Evolutionary conservation across 345 rosid species (phyloP).

Genomic region (Kandelia obovata): DNA sequence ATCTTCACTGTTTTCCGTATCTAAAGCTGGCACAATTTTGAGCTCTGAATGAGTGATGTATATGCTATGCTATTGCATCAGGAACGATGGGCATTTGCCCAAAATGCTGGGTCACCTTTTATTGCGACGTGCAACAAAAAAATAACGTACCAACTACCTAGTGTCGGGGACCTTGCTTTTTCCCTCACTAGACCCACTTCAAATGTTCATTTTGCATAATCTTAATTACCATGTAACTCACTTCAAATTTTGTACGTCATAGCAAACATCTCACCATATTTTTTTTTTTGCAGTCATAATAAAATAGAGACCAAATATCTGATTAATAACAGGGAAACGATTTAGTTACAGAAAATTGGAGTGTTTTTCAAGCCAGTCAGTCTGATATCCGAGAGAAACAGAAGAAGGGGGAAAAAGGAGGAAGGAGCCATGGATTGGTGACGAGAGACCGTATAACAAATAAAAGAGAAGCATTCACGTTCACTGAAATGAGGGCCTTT

Average conservation of each 20-base stretch:
- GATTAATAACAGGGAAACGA: too few relatives aligned
- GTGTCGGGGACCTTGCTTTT: constrained; percentile 28
- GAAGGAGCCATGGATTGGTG: constrained; percentile 23
- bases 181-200: too few relatives aligned
- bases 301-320: background rate
- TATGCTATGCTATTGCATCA: background rate
- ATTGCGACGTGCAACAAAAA: constrained; percentile 19
- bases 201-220: too few relatives aligned
- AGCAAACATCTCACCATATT: too few relatives aligned
- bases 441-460: constrained; percentile 4
- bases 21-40: background rate
- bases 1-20: constrained; percentile 17
- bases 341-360: background rate
- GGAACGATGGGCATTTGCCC: constrained; percentile 5
- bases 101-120: constrained; percentile 26
- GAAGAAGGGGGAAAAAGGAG: constrained; percentile 8
- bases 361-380: background rate
- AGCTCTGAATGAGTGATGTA: background rate
- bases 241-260: too few relatives aligned
- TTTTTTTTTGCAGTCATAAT: too few relatives aligned
- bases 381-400: constrained; percentile 5
- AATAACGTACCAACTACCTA: constrained; percentile 5
- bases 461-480: constrained; percentile 4
- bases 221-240: too few relatives aligned
- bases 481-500: constrained; percentile 13